Conservation (phyloP, 139 green algal genomes). For the Haematococcus lacustris region DNA sequence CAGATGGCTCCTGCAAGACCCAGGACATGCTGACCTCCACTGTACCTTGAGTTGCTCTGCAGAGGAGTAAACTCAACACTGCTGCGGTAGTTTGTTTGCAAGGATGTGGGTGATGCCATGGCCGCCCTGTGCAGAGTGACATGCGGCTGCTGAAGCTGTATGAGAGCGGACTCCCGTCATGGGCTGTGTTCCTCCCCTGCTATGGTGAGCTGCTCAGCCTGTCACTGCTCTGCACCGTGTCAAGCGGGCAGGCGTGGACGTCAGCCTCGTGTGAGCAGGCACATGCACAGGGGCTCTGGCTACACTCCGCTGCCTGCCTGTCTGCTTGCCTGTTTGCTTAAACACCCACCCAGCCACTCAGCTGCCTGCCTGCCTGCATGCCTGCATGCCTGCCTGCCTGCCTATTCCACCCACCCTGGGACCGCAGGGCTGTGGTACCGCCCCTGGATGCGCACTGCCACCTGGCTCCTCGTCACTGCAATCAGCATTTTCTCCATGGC, state of each 20-base stretch:
- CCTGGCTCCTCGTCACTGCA: constrained; percentile 63
- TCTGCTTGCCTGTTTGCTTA: neutral
- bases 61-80: too few relatives aligned
- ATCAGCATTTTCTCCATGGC: constrained; percentile 68
- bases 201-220: constrained; percentile 45
- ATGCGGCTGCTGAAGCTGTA: constrained; percentile 73
- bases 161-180: constrained; percentile 62
- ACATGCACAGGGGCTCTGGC: too few relatives aligned
- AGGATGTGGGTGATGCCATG: neutral
- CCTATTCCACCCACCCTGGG: too few relatives aligned
- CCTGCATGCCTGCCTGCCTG: neutral
- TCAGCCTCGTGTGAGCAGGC: too few relatives aligned
- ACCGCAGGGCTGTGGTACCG: constrained; percentile 47
- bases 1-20: too few relatives aligned
- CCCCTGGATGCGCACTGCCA: constrained; percentile 65
- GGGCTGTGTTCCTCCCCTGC: constrained; percentile 63
- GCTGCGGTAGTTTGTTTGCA: neutral
- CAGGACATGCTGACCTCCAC: too few relatives aligned
- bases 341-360: neutral
- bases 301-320: too few relatives aligned
- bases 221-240: too few relatives aligned
- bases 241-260: neutral
- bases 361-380: too few relatives aligned
- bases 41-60: too few relatives aligned
- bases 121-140: constrained; percentile 38